Conservation (phyloP, 805 yeast species). For the Spathaspora arborariae region DNA sequence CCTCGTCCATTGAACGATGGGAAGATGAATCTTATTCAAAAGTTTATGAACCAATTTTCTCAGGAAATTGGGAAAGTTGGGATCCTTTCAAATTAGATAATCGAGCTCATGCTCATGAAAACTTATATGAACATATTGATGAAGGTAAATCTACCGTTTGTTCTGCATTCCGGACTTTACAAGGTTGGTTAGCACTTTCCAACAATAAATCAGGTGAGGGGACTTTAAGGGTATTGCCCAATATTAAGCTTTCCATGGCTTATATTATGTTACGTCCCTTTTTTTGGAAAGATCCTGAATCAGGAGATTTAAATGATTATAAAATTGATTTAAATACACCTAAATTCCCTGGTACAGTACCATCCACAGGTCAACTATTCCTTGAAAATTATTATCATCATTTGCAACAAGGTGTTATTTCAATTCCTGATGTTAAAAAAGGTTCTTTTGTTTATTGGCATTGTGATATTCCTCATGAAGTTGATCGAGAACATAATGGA, state of each 20-base stretch:
- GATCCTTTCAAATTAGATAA: slow-evolving; percentile 36
- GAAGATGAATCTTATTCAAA: slow-evolving; percentile 37
- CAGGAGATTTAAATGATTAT: slow-evolving; percentile 19
- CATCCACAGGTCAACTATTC: slow-evolving; percentile 34
- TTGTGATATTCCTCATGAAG: slow-evolving; percentile 38
- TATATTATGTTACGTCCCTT: slow-evolving; percentile 40
- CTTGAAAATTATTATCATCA: slow-evolving; percentile 28
- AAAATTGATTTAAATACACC: slow-evolving; percentile 27
- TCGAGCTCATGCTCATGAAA: slow-evolving; percentile 29
- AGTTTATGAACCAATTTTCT: slow-evolving; percentile 32
- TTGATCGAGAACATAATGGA: slow-evolving; percentile 35
- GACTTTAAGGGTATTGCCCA: slow-evolving; percentile 35
- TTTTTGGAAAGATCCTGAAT: slow-evolving; percentile 18
- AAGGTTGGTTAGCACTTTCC: slow-evolving; percentile 43
- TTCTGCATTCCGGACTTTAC: slow-evolving; percentile 37
- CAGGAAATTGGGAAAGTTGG: slow-evolving; percentile 40
- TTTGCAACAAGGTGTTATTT: slow-evolving; percentile 26
- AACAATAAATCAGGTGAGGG: slow-evolving; percentile 36
- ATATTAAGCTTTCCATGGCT: slow-evolving; percentile 30
- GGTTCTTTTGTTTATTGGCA: slow-evolving; percentile 46
- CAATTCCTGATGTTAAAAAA: slow-evolving; percentile 35
- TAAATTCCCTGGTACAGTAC: slow-evolving; percentile 35
- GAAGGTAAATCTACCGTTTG: slow-evolving; percentile 17
- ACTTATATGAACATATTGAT: slow-evolving; percentile 22
- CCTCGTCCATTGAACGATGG: slow-evolving; percentile 43